Percentiles rank a stretch among this genome's conserved stretches.
These are phyloP conservation scores for Hawksworthiomyces lignivorus DNA, from an alignment of 2,329 filamentous ascomycete species.

Conservation along the genomic window DNA sequence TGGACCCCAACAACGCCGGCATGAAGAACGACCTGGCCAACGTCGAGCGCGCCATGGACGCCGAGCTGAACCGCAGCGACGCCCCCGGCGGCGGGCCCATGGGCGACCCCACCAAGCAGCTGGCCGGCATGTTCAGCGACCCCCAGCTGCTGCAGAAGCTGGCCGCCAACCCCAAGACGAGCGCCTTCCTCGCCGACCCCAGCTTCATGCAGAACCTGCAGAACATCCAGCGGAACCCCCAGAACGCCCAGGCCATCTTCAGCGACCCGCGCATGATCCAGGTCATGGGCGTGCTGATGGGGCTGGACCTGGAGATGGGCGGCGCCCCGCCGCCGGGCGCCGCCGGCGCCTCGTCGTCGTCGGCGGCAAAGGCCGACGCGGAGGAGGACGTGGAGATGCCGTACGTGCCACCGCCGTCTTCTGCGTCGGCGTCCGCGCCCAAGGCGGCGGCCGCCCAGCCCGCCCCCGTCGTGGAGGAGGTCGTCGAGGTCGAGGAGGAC, in stretches of 20 bases:
- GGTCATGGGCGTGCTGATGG: constrained; percentile 87
- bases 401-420: constrained; percentile 45
- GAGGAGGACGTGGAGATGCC: constrained; percentile 74
- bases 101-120: constrained; percentile 17
- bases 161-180: constrained; percentile 89
- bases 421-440: neutral
- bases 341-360: constrained; percentile 20
- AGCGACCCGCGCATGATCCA: constrained; percentile 86
- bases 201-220: constrained; percentile 88
- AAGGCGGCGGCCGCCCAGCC: neutral
- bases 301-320: constrained; percentile 77
- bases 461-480: constrained; percentile 27
- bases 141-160: constrained; percentile 86
- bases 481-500: constrained; percentile 59
- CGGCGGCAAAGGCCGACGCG: constrained; percentile 31
- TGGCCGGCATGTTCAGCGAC: constrained; percentile 93
- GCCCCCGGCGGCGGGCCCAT: constrained; percentile 7
- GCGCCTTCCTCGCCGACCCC: constrained; percentile 67
- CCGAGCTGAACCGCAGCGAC: constrained; percentile 36
- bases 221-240: constrained; percentile 71
- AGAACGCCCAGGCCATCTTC: constrained; percentile 70
- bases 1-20: constrained; percentile 85
- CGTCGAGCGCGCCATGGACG: constrained; percentile 81
- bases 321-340: constrained; percentile 19
- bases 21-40: constrained; percentile 81